These are phyloP conservation scores for Lipomyces starkeyi DNA, from an alignment of 805 yeast species.

Conservation along the genomic window DNA sequence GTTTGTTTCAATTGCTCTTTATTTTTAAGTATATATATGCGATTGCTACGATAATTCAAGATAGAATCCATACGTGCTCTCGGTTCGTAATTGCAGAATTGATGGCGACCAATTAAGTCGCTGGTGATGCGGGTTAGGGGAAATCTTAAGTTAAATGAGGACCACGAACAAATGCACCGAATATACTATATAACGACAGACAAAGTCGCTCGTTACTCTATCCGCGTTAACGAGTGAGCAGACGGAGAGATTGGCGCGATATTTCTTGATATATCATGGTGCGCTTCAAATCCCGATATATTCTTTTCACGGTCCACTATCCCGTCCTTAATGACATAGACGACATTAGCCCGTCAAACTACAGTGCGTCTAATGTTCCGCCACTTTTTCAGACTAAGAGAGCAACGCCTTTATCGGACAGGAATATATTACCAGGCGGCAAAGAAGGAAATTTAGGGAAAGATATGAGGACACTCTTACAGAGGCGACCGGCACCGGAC, in stretches of 20 bases:
- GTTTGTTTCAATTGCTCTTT: too few species aligned
- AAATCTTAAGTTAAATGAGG: too few species aligned
- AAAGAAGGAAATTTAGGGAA: slow-evolving; percentile 41
- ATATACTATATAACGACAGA: too few species aligned
- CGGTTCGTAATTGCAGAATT: too few species aligned
- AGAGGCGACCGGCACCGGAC: slow-evolving; percentile 39
- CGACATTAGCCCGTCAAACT: neutral
- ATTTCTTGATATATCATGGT: slow-evolving; percentile 64
- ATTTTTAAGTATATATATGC: too few species aligned
- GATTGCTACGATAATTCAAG: too few species aligned
- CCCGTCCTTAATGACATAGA: slow-evolving; percentile 49
- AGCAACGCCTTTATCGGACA: slow-evolving; percentile 7
- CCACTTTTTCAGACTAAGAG: neutral
- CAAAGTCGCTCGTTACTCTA: too few species aligned
- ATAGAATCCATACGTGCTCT: too few species aligned
- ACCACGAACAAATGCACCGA: too few species aligned
- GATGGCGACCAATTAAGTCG: too few species aligned
- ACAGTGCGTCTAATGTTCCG: neutral
- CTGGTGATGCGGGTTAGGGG: too few species aligned
- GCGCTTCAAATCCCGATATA: slow-evolving; percentile 81
- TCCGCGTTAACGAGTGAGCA: too few species aligned
- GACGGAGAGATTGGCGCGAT: neutral
- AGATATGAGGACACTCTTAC: slow-evolving; percentile 16
- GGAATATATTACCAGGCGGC: slow-evolving; percentile 20
- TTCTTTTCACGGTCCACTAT: slow-evolving; percentile 76